These are phyloP conservation scores for Eucalyptus regnans DNA, from an alignment of 345 rosid species.

Conservation along the genomic window DNA sequence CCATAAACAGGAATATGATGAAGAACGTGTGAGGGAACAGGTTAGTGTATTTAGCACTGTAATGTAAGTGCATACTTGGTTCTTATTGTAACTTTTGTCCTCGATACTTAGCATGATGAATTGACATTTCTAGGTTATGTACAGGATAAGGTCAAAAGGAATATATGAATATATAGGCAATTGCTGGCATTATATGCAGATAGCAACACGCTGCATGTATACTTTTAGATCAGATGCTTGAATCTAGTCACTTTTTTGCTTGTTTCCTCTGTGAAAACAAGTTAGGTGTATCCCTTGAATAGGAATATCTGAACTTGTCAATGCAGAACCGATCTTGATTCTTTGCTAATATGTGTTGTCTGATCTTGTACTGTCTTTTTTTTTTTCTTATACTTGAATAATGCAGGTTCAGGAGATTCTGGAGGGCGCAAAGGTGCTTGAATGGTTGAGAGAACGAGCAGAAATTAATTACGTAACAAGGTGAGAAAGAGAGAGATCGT, in stretches of 20 bases:
- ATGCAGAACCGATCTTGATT: neutral
- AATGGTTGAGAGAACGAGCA: constrained; percentile 77
- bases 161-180: neutral
- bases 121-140: neutral
- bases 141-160: neutral
- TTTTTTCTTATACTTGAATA: neutral
- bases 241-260: neutral
- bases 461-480: constrained; percentile 55
- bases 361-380: neutral
- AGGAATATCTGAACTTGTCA: neutral
- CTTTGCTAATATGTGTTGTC: neutral
- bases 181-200: neutral
- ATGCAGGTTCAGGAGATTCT: constrained; percentile 78
- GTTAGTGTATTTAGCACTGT: constrained; percentile 16
- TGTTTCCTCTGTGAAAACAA: neutral
- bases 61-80: neutral
- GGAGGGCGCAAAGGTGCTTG: constrained; percentile 95
- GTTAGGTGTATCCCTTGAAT: neutral
- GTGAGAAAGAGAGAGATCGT: constrained; percentile 4
- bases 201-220: neutral
- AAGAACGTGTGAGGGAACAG: constrained; percentile 72
- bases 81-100: neutral
- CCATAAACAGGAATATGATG: constrained; percentile 76
- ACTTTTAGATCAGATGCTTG: neutral
- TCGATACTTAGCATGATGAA: neutral